phyloP scores from a whole-genome alignment of 2,329 filamentous ascomycete species.

The Fusarium pilosicola region DNA sequence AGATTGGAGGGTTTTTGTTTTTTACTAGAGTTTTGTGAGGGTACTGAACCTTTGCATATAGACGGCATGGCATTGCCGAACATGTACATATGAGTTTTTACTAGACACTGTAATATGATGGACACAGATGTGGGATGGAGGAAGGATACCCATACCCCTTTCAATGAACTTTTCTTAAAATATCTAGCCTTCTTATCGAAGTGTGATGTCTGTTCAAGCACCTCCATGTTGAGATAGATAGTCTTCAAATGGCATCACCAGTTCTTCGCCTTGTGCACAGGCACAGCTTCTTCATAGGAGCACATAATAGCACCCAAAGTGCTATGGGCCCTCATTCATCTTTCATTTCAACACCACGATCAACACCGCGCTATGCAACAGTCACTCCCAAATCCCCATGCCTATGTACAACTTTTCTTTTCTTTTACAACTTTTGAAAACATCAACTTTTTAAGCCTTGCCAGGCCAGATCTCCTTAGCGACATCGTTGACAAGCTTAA shows the following conservation, averaged over 20 bases:
- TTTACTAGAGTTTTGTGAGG: slow-evolving; percentile 15
- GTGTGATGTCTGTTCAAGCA: background rate
- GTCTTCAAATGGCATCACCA: background rate
- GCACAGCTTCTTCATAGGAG: background rate
- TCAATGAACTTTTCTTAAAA: slow-evolving; percentile 25
- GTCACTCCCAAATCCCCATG: background rate
- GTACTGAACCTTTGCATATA: slow-evolving; percentile 17
- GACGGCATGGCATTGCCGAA: slow-evolving; percentile 24
- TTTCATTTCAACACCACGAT: slow-evolving; percentile 17
- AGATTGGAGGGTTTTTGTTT: slow-evolving; percentile 2
- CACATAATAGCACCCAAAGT: background rate
- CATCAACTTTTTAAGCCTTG: slow-evolving; percentile 3
- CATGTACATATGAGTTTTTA: slow-evolving; percentile 30
- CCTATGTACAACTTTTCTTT: slow-evolving; percentile 4
- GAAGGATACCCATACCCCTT: slow-evolving; percentile 28
- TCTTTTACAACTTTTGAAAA: background rate
- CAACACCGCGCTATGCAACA: slow-evolving; percentile 32
- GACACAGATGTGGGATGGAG: slow-evolving; percentile 20
- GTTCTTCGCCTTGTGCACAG: too few relatives aligned
- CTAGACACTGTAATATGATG: slow-evolving; percentile 35
- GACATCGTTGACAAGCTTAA: slow-evolving; percentile 73
- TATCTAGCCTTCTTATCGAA: too few relatives aligned
- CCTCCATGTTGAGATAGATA: too few relatives aligned
- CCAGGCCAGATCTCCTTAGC: slow-evolving; percentile 71
- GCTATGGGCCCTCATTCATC: background rate